Evolutionary conservation across 257 asterid species (phyloP).

Genomic region (Fraxinus pennsylvanica): DNA sequence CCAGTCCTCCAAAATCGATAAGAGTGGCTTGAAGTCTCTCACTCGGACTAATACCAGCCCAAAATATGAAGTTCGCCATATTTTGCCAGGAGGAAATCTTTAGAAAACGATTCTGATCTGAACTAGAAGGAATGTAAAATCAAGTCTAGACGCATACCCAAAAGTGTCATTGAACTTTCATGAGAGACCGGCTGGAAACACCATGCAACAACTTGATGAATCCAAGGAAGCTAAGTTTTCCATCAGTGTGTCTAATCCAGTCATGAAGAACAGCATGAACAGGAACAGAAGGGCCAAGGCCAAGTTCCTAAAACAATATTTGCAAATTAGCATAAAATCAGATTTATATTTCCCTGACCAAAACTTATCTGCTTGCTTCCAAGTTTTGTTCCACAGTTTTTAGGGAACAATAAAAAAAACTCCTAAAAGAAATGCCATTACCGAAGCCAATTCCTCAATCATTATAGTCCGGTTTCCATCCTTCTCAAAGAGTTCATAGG

Average conservation of each 20-base stretch:
- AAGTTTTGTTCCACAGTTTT: neutral
- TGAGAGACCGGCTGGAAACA: conserved; percentile 63
- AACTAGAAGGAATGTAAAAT: conserved; percentile 6
- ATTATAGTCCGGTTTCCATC: conserved; percentile 84
- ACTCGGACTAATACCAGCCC: neutral
- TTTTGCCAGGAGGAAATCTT: neutral
- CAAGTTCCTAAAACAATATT: conserved; percentile 65
- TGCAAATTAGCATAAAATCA: neutral
- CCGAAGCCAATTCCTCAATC: conserved; percentile 95
- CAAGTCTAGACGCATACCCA: conserved; percentile 8
- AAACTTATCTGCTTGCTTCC: neutral
- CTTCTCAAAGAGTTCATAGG: conserved; percentile 84
- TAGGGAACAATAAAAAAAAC: neutral
- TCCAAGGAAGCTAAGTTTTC: conserved; percentile 89
- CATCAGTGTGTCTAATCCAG: conserved; percentile 84
- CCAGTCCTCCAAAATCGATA: neutral
- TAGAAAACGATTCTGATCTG: neutral
- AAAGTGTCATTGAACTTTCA: conserved; percentile 53
- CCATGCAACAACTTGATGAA: conserved; percentile 79
- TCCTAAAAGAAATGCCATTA: conserved; percentile 25
- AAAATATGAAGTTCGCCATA: neutral
- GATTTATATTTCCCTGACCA: neutral
- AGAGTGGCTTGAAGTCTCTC: neutral
- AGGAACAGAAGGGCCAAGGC: conserved; percentile 80
- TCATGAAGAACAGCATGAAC: conserved; percentile 86